phyloP scores from a whole-genome alignment of 2,329 filamentous ascomycete genomes.

The Cordyceps fumosorosea region DNA sequence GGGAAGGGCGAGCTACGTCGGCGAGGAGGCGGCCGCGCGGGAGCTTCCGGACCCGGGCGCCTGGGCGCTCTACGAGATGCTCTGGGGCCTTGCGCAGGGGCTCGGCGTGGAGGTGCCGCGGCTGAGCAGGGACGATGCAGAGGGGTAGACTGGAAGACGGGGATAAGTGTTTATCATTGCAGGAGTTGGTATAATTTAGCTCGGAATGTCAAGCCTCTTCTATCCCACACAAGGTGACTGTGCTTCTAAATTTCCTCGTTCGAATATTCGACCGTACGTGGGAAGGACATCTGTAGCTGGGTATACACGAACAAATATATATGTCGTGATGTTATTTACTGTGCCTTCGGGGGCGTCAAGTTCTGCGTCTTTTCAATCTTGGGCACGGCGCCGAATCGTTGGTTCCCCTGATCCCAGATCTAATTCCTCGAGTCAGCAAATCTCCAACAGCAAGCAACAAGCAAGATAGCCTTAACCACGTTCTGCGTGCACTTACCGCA shows the following conservation, averaged over 20 bases:
- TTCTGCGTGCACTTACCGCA: background rate
- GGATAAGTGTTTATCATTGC: too few species aligned
- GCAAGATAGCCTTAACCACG: too few species aligned
- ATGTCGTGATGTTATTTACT: background rate
- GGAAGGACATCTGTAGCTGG: too few species aligned
- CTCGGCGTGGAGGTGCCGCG: background rate
- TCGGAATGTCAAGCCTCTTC: too few species aligned
- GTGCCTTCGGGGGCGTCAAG: slow-evolving; percentile 2
- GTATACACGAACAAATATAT: too few species aligned
- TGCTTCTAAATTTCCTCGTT: too few species aligned
- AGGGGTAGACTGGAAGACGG: too few species aligned
- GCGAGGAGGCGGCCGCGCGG: slow-evolving; percentile 35
- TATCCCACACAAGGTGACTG: too few species aligned
- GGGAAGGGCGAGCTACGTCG: slow-evolving; percentile 63
- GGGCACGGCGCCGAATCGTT: slow-evolving; percentile 52
- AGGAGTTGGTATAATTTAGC: too few species aligned
- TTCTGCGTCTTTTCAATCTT: slow-evolving; percentile 12
- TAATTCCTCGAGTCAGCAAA: background rate
- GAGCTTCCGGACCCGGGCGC: slow-evolving; percentile 63
- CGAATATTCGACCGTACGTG: too few species aligned
- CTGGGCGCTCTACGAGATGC: slow-evolving; percentile 34
- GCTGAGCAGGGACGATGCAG: background rate
- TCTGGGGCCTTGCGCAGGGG: background rate
- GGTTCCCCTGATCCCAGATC: slow-evolving; percentile 9
- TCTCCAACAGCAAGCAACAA: background rate